Percentiles rank a stretch among this genome's conserved stretches.
phyloP scores from a whole-genome alignment of 129 eudicot species.

The Apium graveolens region DNA sequence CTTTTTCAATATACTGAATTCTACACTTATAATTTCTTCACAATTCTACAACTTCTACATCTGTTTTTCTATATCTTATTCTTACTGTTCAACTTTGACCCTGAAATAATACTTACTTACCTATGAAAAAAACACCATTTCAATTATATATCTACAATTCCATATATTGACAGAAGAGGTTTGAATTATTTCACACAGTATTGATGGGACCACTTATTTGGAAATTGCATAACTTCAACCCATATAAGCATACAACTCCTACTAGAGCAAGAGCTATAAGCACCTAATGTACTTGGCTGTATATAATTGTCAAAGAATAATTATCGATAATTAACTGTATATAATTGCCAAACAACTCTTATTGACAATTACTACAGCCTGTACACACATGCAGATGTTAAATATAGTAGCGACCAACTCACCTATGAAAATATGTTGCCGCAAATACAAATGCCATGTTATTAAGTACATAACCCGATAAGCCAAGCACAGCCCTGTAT shows the following conservation, averaged over 20 bases:
- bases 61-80: background rate
- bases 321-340: no score
- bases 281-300: background rate
- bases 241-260: background rate
- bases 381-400: background rate
- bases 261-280: background rate
- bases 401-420: background rate
- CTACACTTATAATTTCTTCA: background rate
- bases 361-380: background rate
- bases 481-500: constrained; percentile 71
- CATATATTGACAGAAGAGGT: background rate
- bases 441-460: constrained; percentile 70
- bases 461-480: constrained; percentile 68
- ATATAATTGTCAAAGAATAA: no score
- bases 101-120: background rate
- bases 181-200: background rate
- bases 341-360: no score
- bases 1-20: background rate
- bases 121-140: background rate
- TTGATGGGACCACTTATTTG: background rate
- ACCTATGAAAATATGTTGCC: constrained; percentile 69
- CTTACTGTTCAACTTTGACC: background rate
- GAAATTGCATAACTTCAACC: no score
- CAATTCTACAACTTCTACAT: background rate
- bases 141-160: background rate